phyloP scores from a whole-genome alignment of 2,329 filamentous ascomycete species.

The Ophiostoma montium region DNA sequence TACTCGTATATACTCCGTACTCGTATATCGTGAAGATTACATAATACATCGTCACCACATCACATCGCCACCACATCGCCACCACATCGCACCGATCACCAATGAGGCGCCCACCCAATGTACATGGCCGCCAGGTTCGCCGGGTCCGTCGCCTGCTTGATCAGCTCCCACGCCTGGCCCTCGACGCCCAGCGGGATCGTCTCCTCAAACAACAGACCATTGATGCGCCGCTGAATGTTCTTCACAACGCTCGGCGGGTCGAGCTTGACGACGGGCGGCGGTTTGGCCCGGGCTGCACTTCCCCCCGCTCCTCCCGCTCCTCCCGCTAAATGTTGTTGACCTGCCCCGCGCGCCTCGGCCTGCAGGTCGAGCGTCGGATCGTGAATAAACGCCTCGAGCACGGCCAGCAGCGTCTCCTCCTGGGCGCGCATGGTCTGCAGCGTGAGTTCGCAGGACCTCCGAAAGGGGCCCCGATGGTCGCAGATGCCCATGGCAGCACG shows the following conservation, averaged over 20 bases:
- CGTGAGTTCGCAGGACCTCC: conserved; percentile 80
- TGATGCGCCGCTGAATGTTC: conserved; percentile 74
- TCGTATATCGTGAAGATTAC: not conserved
- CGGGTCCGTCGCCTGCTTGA: conserved; percentile 70
- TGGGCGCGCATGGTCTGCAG: conserved; percentile 74
- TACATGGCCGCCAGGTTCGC: conserved; percentile 85
- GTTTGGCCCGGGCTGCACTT: conserved; percentile 28
- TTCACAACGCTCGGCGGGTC: conserved; percentile 49
- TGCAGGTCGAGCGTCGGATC: conserved; percentile 92
- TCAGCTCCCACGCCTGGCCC: conserved; percentile 92
- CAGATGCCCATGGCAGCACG: conserved; percentile 92
- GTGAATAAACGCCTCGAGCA: conserved; percentile 92
- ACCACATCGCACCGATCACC: conserved; percentile 20
- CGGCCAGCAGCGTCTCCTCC: conserved; percentile 93
- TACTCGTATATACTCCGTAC: too few species aligned
- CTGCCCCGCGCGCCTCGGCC: conserved; percentile 9
- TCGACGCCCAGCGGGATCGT: conserved; percentile 88
- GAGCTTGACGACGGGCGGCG: conserved; percentile 11
- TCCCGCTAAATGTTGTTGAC: conserved; percentile 25
- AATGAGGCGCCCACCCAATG: conserved; percentile 71
- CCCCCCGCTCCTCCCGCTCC: not conserved
- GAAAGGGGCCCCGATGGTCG: conserved; percentile 85
- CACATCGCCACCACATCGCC: too few species aligned
- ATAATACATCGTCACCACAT: too few species aligned
- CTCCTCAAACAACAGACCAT: conserved; percentile 70